Base-by-base conservation (phyloP, 441 rosid species). In the Brassica hybrid region DNA sequence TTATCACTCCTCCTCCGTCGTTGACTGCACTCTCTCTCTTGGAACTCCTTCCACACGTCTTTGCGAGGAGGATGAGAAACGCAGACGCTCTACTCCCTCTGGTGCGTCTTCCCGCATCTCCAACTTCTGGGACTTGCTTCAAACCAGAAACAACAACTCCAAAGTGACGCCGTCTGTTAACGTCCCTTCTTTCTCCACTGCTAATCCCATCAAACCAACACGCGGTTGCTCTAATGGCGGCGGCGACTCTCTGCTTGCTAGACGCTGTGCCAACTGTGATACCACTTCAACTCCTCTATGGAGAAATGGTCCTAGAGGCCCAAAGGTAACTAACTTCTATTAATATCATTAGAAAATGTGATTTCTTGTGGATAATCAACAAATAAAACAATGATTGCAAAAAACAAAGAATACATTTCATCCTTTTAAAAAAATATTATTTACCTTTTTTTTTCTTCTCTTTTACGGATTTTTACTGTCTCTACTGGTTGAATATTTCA, bases 221-320 rank as follows among this genome's bases (percentile, higher is more conserved):
- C 84, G 83, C 3, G 83, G 77, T 21, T 71, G 79, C 27, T 56
- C 79, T 45, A 45, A 45, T 13, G 52, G 81, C 5, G 75, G 62
- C 27, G 78, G 73, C 50, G 97, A 95, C 58, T 85, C 93, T 8
- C 91, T 89, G n/a, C 88, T 91, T 16, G 91, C 97, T 50, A 94
- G 99, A 75, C 94, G 99, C 3, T 95, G 99, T 58, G 95, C 99
- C 71, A 95, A 95, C 84, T 95, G 99, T 54, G 99, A 93, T 83
- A 93, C 99, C 30, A 95, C 99, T 14, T 93, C 98, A 12, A 95
- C 99, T 36, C 99, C 99, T 10, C 97, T 95, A 2, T 95, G 99
- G 99, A 81, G 99, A 65, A 95, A 95, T 59, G 99, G 99, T 23
- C 99, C 99, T n/a, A 77, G 96, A 72, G 99, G 99, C 74, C 97